Evolutionary conservation across 176 grass and related monocot genomes (phyloP).

Genomic region (Oryza rufipogon): DNA sequence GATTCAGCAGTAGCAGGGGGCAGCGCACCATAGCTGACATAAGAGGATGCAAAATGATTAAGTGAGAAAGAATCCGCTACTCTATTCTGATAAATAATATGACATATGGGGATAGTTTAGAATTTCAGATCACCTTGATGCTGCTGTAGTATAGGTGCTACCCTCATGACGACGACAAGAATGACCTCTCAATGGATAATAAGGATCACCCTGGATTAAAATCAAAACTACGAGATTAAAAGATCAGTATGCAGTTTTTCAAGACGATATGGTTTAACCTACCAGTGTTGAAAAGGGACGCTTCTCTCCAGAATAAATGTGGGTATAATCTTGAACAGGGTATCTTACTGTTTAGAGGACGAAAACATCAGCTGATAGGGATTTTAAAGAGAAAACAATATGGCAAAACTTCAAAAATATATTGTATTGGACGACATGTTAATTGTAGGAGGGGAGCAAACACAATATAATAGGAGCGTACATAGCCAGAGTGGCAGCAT

Average conservation of each 20-base stretch:
- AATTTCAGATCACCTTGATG: constrained; percentile 20
- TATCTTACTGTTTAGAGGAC: constrained; percentile 4
- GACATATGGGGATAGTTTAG: background rate
- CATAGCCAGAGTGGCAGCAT: background rate
- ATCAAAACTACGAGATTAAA: background rate
- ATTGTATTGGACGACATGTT: background rate
- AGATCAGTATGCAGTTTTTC: background rate
- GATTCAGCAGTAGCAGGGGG: background rate
- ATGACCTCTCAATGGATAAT: constrained; percentile 44
- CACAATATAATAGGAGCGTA: background rate
- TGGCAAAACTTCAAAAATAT: background rate
- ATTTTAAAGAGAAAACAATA: background rate
- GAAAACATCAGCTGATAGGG: constrained; percentile 26
- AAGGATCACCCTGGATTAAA: constrained; percentile 39
- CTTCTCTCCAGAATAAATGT: constrained; percentile 30
- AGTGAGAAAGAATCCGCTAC: background rate
- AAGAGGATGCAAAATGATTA: background rate
- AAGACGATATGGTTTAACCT: background rate
- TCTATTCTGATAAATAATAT: background rate
- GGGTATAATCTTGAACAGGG: constrained; percentile 38
- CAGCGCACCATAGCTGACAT: constrained; percentile 23
- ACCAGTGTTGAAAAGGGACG: constrained; percentile 35
- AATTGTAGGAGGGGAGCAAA: background rate
- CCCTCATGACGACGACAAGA: constrained; percentile 34
- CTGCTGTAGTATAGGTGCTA: constrained; percentile 30